These are phyloP conservation scores for Fraxinus anomala DNA, from an alignment of 257 asterid genomes.

Conservation along the genomic window DNA sequence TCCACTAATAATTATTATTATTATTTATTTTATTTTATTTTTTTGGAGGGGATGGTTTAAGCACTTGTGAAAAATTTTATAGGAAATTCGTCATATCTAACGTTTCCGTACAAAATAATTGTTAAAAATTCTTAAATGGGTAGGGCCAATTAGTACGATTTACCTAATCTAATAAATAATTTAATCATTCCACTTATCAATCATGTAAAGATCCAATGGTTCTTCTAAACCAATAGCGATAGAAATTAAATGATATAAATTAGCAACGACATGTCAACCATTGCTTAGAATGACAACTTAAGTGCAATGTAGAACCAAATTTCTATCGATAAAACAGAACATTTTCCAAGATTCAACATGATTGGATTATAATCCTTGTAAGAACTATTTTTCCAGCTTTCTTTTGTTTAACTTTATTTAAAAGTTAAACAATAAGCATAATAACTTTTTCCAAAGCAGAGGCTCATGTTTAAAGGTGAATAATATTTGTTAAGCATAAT, in stretches of 20 bases:
- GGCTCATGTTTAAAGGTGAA: neutral
- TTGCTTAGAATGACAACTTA: neutral
- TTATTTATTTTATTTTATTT: too few relatives aligned
- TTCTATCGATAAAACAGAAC: neutral
- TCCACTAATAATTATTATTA: neutral
- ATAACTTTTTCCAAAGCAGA: neutral
- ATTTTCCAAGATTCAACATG: neutral
- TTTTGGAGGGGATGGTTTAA: too few relatives aligned
- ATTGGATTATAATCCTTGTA: neutral
- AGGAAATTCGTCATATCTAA: neutral
- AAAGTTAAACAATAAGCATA: neutral
- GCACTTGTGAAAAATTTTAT: too few relatives aligned
- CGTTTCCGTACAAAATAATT: neutral
- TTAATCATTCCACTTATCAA: neutral
- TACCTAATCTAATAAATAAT: neutral
- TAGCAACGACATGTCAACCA: neutral
- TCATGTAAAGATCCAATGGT: neutral
- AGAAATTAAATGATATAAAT: neutral
- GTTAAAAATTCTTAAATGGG: too few relatives aligned
- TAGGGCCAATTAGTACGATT: neutral
- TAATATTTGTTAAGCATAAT: neutral
- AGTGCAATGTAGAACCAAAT: neutral
- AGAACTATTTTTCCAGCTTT: neutral
- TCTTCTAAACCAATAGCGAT: neutral
- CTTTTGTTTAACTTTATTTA: neutral